These are phyloP conservation scores for Wickerhamomyces alni DNA, from an alignment of 805 yeast genomes.

Conservation along the genomic window DNA sequence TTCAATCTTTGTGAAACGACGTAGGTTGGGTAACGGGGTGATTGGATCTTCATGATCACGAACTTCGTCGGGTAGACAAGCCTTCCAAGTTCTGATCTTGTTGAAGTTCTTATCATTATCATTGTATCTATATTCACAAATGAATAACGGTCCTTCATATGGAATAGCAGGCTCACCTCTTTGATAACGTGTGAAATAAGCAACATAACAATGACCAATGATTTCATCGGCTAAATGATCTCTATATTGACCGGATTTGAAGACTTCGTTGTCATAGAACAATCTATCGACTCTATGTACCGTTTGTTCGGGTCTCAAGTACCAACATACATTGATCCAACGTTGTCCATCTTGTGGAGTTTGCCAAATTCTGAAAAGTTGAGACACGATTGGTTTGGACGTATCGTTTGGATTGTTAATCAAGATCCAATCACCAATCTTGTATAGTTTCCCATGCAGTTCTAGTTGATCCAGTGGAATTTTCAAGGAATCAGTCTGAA, in stretches of 20 bases:
- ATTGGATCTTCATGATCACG: slow-evolving; percentile 79
- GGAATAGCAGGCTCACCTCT: slow-evolving; percentile 89
- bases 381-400: slow-evolving; percentile 87
- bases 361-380: slow-evolving; percentile 89
- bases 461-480: slow-evolving; percentile 77
- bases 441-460: slow-evolving; percentile 64
- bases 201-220: slow-evolving; percentile 89
- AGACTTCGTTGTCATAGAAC: slow-evolving; percentile 91
- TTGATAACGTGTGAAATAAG: slow-evolving; percentile 89
- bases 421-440: slow-evolving; percentile 94
- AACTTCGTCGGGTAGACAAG: slow-evolving; percentile 95
- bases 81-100: slow-evolving; percentile 96
- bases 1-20: slow-evolving; percentile 67
- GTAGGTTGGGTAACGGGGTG: slow-evolving; percentile 60
- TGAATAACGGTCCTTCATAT: slow-evolving; percentile 76
- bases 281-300: slow-evolving; percentile 87
- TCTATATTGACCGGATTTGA: slow-evolving; percentile 93
- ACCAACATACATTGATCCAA: slow-evolving; percentile 96
- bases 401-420: slow-evolving; percentile 84
- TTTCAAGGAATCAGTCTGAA: slow-evolving; percentile 49
- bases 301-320: slow-evolving; percentile 95
- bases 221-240: slow-evolving; percentile 89
- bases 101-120: slow-evolving; percentile 87
- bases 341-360: slow-evolving; percentile 73
- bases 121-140: slow-evolving; percentile 92